These are phyloP conservation scores for Claviceps arundinis DNA, from an alignment of 2,329 filamentous ascomycete genomes.

Conservation along the genomic window DNA sequence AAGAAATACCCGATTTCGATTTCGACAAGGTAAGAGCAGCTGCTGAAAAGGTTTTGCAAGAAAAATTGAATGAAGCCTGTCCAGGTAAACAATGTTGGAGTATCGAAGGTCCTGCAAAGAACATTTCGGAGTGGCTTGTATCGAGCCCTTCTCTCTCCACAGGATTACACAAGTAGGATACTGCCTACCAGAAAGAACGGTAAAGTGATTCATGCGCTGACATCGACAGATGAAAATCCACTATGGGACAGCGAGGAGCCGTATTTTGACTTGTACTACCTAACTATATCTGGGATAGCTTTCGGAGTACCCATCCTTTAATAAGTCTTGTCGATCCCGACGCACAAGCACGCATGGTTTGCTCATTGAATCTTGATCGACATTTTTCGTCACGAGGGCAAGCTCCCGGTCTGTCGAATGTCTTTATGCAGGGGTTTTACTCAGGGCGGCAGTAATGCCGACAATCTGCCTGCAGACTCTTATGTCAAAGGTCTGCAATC, in stretches of 20 bases:
- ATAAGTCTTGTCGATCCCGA: slow-evolving; percentile 57
- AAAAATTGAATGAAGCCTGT: slow-evolving; percentile 50
- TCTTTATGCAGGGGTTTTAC: slow-evolving; percentile 62
- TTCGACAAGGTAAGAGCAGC: slow-evolving; percentile 42
- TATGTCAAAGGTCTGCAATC: slow-evolving; percentile 55
- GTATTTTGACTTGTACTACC: slow-evolving; percentile 59
- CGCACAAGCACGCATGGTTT: slow-evolving; percentile 55
- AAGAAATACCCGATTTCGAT: slow-evolving; percentile 53
- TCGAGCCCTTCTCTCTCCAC: slow-evolving; percentile 54
- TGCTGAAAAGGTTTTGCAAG: slow-evolving; percentile 48
- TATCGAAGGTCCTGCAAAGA: slow-evolving; percentile 43
- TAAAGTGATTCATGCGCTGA: not conserved
- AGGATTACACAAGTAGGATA: slow-evolving; percentile 48
- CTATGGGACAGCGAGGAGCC: slow-evolving; percentile 58
- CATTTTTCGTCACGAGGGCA: slow-evolving; percentile 55
- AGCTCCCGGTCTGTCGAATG: slow-evolving; percentile 66
- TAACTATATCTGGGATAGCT: slow-evolving; percentile 65
- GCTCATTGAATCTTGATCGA: slow-evolving; percentile 60
- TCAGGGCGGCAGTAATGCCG: slow-evolving; percentile 65
- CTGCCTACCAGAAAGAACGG: fast-evolving
- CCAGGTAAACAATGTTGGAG: slow-evolving; percentile 38
- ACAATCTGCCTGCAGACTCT: slow-evolving; percentile 56
- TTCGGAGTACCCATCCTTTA: slow-evolving; percentile 56
- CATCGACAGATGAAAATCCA: slow-evolving; percentile 48
- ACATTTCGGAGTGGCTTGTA: slow-evolving; percentile 63